Conservation (phyloP, 75 land plant genomes). For the Adiantum capillusveneris region DNA sequence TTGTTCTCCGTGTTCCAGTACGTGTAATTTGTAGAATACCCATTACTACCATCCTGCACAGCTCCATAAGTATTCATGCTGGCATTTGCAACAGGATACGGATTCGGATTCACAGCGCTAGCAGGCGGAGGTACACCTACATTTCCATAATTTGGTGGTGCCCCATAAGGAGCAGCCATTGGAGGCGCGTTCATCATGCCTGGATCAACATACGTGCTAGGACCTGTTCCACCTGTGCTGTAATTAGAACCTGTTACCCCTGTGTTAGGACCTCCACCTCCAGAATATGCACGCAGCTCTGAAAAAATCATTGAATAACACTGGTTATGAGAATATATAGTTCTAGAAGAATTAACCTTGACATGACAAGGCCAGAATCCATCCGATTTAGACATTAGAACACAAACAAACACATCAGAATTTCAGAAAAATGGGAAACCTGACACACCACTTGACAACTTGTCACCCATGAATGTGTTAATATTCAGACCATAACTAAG, state of each 20-base stretch:
- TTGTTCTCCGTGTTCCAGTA: slow-evolving; percentile 2
- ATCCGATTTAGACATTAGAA: neutral
- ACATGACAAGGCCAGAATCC: neutral
- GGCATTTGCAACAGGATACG: neutral
- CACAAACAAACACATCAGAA: neutral
- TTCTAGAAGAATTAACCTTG: neutral
- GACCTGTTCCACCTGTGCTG: neutral
- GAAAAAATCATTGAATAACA: neutral
- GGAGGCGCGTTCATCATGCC: neutral
- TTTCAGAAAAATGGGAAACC: neutral
- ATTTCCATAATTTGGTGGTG: neutral
- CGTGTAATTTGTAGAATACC: slow-evolving; percentile 3
- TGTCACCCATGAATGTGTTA: neutral
- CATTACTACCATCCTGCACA: neutral
- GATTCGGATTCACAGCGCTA: neutral
- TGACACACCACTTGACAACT: neutral
- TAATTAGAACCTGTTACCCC: neutral
- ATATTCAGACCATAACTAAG: neutral
- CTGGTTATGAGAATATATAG: neutral
- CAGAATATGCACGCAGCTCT: slow-evolving; percentile 1
- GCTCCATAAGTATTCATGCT: neutral
- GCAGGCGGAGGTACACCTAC: neutral
- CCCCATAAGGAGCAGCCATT: neutral
- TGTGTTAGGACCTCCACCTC: neutral
- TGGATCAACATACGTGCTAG: neutral